Evolutionary conservation across 2,329 filamentous ascomycete species (phyloP).

Genomic region (Sarocladium kiliense): DNA sequence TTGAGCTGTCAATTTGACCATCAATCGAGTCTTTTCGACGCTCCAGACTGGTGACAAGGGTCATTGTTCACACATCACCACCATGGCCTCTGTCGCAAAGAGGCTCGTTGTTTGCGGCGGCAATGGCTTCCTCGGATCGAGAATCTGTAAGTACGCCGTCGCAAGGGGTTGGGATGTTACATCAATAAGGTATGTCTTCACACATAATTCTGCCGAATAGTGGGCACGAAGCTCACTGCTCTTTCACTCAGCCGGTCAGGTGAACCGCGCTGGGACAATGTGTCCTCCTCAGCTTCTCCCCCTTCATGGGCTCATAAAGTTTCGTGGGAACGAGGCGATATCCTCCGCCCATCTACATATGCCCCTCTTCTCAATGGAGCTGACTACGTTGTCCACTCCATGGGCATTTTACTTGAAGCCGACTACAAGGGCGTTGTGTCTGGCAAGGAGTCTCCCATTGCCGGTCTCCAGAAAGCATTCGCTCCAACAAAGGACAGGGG

Average conservation of each 20-base stretch:
- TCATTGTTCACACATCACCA: constrained; percentile 15
- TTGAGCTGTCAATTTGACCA: too few species aligned
- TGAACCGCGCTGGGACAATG: constrained; percentile 75
- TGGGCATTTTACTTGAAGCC: constrained; percentile 93
- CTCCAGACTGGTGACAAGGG: too few species aligned
- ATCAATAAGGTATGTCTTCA: constrained; percentile 68
- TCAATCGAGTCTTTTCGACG: too few species aligned
- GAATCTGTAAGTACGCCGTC: constrained; percentile 88
- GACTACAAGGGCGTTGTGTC: constrained; percentile 93
- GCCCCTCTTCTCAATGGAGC: constrained; percentile 68
- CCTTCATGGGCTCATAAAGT: constrained; percentile 81
- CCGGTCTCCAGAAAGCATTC: constrained; percentile 76
- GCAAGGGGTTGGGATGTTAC: constrained; percentile 86
- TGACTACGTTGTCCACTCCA: constrained; percentile 84
- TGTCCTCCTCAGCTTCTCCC: constrained; percentile 64
- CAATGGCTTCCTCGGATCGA: constrained; percentile 81
- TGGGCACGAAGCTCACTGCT: constrained; percentile 11
- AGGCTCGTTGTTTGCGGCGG: constrained; percentile 88
- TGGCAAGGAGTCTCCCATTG: constrained; percentile 75
- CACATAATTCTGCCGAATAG: background rate
- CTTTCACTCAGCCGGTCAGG: constrained; percentile 68
- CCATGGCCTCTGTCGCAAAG: constrained; percentile 59
- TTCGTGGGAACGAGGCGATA: constrained; percentile 82
- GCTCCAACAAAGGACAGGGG: constrained; percentile 58
- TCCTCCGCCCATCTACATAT: constrained; percentile 79